A percentile compares a stretch with the other conserved stretches of the same genome.
Evolutionary conservation across 2,329 filamentous ascomycete species (phyloP).

Genomic region (Leptographium flavum): DNA sequence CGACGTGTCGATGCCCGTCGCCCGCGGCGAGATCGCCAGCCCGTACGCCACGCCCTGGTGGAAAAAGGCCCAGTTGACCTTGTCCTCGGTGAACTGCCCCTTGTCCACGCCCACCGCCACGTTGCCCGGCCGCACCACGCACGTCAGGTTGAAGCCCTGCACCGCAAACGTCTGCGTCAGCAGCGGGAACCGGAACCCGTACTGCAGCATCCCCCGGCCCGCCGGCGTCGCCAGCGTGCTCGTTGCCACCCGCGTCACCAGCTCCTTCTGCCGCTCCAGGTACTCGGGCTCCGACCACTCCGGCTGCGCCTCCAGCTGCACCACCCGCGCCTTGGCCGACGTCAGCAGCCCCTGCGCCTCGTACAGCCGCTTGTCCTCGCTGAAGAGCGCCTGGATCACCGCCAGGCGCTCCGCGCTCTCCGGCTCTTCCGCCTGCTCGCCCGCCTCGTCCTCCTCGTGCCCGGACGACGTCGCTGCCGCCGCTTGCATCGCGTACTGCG

Average conservation of each 20-base stretch:
- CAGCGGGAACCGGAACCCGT: slow-evolving; percentile 72
- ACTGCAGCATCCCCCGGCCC: slow-evolving; percentile 78
- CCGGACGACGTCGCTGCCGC: slow-evolving; percentile 50
- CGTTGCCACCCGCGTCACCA: slow-evolving; percentile 74
- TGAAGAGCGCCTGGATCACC: slow-evolving; percentile 77
- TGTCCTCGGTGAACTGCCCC: slow-evolving; percentile 78
- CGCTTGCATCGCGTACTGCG: neutral
- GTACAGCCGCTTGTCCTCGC: slow-evolving; percentile 75
- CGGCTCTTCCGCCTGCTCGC: slow-evolving; percentile 51
- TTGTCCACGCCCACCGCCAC: slow-evolving; percentile 91
- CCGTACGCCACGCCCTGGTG: slow-evolving; percentile 92
- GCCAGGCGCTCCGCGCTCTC: slow-evolving; percentile 73
- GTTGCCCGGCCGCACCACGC: slow-evolving; percentile 80
- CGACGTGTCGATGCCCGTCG: slow-evolving; percentile 90
- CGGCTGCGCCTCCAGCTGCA: slow-evolving; percentile 61
- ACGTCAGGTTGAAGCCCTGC: slow-evolving; percentile 81
- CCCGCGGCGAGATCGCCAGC: slow-evolving; percentile 75
- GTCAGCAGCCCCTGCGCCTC: slow-evolving; percentile 80
- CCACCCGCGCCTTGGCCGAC: slow-evolving; percentile 62
- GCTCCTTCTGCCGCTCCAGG: slow-evolving; percentile 80
- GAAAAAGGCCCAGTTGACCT: slow-evolving; percentile 97
- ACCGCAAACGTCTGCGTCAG: slow-evolving; percentile 87
- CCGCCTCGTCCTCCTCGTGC: slow-evolving; percentile 31
- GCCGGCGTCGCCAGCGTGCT: slow-evolving; percentile 80
- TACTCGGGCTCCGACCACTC: slow-evolving; percentile 76